Evolutionary conservation across 73 alveolate species (phyloP).

Genomic region (Breviolum minutum): DNA sequence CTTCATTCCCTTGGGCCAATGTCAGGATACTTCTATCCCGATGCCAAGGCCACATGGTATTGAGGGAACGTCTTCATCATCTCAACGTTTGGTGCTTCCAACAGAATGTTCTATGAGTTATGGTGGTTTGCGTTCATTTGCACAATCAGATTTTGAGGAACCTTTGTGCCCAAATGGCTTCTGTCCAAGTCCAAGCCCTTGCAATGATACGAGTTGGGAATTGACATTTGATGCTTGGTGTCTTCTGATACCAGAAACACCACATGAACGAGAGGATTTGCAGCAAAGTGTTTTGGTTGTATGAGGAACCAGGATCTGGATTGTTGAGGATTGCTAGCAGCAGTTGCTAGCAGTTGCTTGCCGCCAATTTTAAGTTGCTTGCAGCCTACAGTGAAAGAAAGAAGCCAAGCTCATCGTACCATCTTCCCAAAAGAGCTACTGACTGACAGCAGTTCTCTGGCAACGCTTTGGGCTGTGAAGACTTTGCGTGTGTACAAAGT

Average conservation of each 20-base stretch:
- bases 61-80: background rate
- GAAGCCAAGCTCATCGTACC: no score
- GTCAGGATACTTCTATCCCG: conserved; percentile 24
- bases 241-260: background rate
- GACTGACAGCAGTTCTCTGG: background rate
- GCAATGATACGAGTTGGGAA: conserved; percentile 48
- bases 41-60: background rate
- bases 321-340: background rate
- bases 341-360: background rate
- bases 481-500: background rate
- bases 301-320: no score
- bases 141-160: conserved; percentile 30
- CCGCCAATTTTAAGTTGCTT: background rate
- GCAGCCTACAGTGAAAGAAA: background rate
- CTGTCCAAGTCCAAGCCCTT: conserved; percentile 6
- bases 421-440: no score
- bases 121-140: background rate
- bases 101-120: conserved; percentile 21
- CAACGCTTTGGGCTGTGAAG: background rate
- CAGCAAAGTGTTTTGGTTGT: background rate
- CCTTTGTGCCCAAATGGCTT: conserved; percentile 32
- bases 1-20: conserved; percentile 47
- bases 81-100: conserved; percentile 11
- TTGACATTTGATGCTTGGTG: conserved; percentile 1
- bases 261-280: background rate